Conservation (phyloP, 108 stramenopile genomes). For the Poteriospumella lacustris region DNA sequence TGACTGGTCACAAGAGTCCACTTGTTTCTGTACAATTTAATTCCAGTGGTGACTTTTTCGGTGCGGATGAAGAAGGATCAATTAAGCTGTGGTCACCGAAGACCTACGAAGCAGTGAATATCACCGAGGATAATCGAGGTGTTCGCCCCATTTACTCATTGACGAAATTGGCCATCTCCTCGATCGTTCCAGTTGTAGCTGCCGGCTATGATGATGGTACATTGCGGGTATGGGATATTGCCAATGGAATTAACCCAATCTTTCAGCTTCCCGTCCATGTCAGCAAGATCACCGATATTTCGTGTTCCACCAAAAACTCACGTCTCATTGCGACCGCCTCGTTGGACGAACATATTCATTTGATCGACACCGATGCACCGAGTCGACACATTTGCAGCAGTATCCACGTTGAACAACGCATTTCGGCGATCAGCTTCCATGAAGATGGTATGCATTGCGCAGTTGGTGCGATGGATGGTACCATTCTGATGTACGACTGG, state of each 20-base stretch:
- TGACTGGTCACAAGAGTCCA: background rate
- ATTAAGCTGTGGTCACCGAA: background rate
- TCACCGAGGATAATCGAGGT: background rate
- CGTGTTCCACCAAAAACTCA: conserved; percentile 3
- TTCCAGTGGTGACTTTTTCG: background rate
- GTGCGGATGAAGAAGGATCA: background rate
- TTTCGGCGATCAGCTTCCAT: background rate
- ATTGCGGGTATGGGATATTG: background rate
- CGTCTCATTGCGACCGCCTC: background rate
- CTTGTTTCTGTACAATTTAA: background rate
- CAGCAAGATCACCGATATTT: background rate
- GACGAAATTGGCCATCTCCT: background rate
- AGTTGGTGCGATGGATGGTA: background rate
- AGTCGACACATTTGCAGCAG: no score
- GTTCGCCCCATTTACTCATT: background rate
- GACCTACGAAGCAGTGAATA: background rate
- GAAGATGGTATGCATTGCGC: conserved; percentile 10
- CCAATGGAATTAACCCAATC: background rate
- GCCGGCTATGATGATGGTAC: background rate
- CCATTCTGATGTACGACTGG: conserved; percentile 14
- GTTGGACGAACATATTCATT: background rate
- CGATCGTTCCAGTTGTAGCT: background rate
- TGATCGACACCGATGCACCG: conserved; percentile 19
- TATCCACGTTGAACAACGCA: background rate
- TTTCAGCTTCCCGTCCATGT: background rate